Conservation (phyloP, 31 red algal genomes). For the Endocladia muricata region DNA sequence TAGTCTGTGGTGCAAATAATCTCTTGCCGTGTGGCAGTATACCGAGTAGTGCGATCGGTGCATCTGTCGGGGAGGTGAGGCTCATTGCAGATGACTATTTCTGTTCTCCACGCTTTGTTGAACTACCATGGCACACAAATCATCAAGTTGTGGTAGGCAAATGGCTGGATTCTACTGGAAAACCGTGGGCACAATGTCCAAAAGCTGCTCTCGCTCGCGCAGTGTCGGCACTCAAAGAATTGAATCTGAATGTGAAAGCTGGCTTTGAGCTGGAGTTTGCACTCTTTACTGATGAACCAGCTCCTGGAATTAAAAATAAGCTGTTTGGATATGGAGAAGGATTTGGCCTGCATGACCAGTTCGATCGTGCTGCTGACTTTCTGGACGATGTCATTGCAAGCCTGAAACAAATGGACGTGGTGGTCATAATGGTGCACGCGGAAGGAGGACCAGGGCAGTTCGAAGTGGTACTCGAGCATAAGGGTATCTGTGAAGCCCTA, state of each 20-base stretch:
- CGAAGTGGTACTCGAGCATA: conserved; percentile 48
- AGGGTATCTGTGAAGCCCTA: conserved; percentile 20
- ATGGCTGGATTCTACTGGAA: background rate
- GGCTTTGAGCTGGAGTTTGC: conserved; percentile 71
- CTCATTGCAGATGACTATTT: background rate
- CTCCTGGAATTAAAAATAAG: background rate
- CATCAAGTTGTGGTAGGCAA: conserved; percentile 26
- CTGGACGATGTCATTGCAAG: conserved; percentile 36
- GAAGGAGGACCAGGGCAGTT: conserved; percentile 41
- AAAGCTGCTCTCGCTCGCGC: conserved; percentile 15
- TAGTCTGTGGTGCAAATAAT: background rate
- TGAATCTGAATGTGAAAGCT: conserved; percentile 18
- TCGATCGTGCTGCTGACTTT: conserved; percentile 24
- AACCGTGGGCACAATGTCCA: conserved; percentile 37
- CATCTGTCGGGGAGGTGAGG: background rate
- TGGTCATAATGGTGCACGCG: conserved; percentile 36
- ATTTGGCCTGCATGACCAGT: conserved; percentile 10
- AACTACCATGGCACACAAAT: conserved; percentile 42
- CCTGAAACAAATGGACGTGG: conserved; percentile 26
- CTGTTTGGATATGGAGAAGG: background rate
- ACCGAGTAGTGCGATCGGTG: background rate
- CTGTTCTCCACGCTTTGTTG: background rate
- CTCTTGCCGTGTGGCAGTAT: background rate
- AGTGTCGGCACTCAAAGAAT: conserved; percentile 20
- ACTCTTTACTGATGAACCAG: background rate